Conservation (phyloP, 768 basidiomycete genomes). For the Lanmaoa pseudosensibilis region DNA sequence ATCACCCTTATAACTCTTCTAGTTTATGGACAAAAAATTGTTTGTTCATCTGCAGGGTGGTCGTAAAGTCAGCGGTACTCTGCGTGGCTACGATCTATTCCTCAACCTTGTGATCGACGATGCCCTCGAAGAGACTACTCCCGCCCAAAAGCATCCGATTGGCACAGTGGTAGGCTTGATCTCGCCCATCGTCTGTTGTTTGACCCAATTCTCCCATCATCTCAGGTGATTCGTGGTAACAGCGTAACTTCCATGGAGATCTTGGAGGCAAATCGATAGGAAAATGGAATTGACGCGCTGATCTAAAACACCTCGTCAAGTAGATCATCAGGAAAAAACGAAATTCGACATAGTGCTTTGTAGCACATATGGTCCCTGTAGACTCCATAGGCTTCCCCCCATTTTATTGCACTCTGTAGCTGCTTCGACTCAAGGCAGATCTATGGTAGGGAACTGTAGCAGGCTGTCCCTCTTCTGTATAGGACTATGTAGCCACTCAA, state of each 20-base stretch:
- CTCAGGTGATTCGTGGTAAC: conserved; percentile 93
- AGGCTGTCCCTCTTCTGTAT: no score
- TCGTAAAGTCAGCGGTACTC: conserved; percentile 90
- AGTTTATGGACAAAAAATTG: conserved; percentile 99
- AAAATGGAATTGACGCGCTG: no score
- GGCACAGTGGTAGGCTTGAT: conserved; percentile 80
- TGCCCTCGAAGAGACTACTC: conserved; percentile 85
- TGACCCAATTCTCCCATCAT: conserved; percentile 5
- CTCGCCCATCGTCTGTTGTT: not conserved
- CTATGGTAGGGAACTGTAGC: no score
- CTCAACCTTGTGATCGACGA: conserved; percentile 97
- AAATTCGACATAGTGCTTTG: no score
- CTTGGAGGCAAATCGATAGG: conserved; percentile 57
- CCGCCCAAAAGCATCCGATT: conserved; percentile 86
- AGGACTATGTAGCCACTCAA: no score
- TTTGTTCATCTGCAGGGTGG: conserved; percentile 94
- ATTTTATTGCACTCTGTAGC: no score
- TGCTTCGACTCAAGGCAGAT: no score
- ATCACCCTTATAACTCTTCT: not conserved
- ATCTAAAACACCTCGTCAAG: no score
- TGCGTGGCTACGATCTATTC: conserved; percentile 98
- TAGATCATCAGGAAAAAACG: no score
- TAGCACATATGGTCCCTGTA: no score
- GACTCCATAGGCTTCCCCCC: no score
- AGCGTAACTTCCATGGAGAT: conserved; percentile 96